Percentiles rank a stretch among this genome's conserved stretches.
These are phyloP conservation scores for Aspergillus chevalieri DNA, from an alignment of 2,329 filamentous ascomycete species.

Conservation along the genomic window DNA sequence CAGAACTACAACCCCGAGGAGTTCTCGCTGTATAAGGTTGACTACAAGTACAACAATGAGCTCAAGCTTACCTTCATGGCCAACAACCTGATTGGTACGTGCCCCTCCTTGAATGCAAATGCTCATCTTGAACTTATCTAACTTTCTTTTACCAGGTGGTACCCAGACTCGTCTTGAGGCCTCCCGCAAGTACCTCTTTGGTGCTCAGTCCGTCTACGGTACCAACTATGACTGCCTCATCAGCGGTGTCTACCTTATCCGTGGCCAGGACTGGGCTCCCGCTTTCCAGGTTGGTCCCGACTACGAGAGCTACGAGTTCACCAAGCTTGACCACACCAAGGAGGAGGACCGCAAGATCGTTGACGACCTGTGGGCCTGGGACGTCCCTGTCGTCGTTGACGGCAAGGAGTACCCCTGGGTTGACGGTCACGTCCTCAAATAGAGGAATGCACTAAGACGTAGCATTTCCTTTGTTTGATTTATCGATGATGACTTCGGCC, in stretches of 20 bases:
- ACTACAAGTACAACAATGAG: constrained; percentile 99
- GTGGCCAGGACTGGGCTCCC: constrained; percentile 76
- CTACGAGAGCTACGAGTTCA: constrained; percentile 93
- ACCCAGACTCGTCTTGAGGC: constrained; percentile 97
- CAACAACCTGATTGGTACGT: constrained; percentile 81
- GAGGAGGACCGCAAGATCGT: constrained; percentile 79
- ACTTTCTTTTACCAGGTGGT: constrained; percentile 50
- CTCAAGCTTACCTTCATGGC: constrained; percentile 98
- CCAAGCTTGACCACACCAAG: constrained; percentile 87
- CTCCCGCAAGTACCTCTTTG: constrained; percentile 97
- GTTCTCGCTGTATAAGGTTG: constrained; percentile 88
- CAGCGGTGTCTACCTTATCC: constrained; percentile 88
- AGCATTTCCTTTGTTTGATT: not conserved
- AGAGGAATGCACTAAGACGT: constrained; percentile 41
- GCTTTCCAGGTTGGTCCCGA: constrained; percentile 97
- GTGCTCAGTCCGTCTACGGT: constrained; percentile 82
- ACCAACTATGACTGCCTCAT: constrained; percentile 83
- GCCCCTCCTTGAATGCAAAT: not conserved
- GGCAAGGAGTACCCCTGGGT: constrained; percentile 87
- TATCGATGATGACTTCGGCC: not conserved
- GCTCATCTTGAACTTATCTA: constrained; percentile 10
- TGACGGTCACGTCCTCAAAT: constrained; percentile 99
- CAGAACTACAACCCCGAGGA: constrained; percentile 89
- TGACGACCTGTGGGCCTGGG: constrained; percentile 85
- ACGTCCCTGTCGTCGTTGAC: constrained; percentile 69